Evolutionary conservation across 495 filamentous ascomycete genomes (phyloP).

Genomic region (Daldinia caldariorum): DNA sequence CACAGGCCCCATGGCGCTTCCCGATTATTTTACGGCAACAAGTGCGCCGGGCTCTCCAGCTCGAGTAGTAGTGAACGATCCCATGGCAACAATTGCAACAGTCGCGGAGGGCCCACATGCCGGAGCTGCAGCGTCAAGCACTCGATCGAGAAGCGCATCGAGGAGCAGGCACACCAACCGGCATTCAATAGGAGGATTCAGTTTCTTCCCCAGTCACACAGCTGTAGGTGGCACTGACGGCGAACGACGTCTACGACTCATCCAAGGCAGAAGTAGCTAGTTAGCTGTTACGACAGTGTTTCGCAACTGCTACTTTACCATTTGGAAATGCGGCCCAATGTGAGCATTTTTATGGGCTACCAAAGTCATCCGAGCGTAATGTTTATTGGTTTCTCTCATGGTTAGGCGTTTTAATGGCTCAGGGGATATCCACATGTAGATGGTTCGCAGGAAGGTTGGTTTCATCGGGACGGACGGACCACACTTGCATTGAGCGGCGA

Average conservation of each 20-base stretch:
- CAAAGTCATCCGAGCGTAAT: constrained; percentile 40
- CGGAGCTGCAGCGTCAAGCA: constrained; percentile 6
- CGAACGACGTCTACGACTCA: constrained; percentile 44
- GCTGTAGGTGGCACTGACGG: constrained; percentile 34
- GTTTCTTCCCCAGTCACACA: constrained; percentile 45
- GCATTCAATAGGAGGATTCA: constrained; percentile 44
- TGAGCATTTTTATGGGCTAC: constrained; percentile 18
- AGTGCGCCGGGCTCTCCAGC: constrained; percentile 52
- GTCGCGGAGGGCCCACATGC: constrained; percentile 37
- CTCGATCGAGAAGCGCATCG: constrained; percentile 41
- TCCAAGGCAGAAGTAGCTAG: constrained; percentile 42
- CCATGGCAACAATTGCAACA: constrained; percentile 50
- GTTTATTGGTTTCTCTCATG: constrained; percentile 43
- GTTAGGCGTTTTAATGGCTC: constrained; percentile 41
- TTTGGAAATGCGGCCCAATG: constrained; percentile 25
- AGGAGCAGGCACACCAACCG: constrained; percentile 28
- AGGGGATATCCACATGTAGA: constrained; percentile 34
- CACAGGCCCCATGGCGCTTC: constrained; percentile 44
- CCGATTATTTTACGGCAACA: constrained; percentile 55
- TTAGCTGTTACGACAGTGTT: constrained; percentile 25
- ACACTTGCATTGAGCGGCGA: constrained; percentile 36
- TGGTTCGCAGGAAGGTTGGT: constrained; percentile 28
- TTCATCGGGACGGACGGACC: constrained; percentile 35
- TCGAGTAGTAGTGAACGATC: constrained; percentile 42
- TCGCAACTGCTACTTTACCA: constrained; percentile 36